Base-by-base conservation (phyloP, 768 basidiomycete genomes). In the Pleurotus eryngii region DNA sequence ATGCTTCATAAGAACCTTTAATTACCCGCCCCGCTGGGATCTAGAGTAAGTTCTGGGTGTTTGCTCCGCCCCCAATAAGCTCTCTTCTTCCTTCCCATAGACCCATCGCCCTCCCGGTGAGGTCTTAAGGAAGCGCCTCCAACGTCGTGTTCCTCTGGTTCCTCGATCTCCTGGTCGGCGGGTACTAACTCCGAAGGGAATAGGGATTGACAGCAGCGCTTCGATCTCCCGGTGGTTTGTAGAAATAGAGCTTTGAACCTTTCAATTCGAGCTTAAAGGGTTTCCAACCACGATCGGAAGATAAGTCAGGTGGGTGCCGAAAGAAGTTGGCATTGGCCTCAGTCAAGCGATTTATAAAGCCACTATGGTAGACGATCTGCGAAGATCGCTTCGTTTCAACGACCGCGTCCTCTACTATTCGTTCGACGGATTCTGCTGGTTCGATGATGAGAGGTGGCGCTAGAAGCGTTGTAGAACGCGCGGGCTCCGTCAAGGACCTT, bases 201-300 rank as follows among this genome's bases (percentile, higher is more conserved):
- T 22, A 93, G 72, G 6, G 87, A 85, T 86, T 89, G 53, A 93
- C 77, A 0, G 77, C 86, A 1, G 75, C 72, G 20, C 70, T 74
- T 56, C 85, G 76, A 61, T 95, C 92, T 26, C 79, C 76, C 0
- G 92, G 90, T 0, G 90, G 84, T 64, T 95, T 95, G 68, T 90
- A 93, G 65, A 95, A 89, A 68, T 89, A 87, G 49, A 95, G 64
- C 68, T 95, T 95, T 11, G 87, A 83, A 5, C 92, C 93, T 65
- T 90, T 88, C 24, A 95, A 73, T 62, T 92, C 87, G 46, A 88
- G 78, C 68, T 94, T 93, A 75, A 82, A 91, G 4, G 90, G 83
- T 67, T 94, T 95, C 93, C 93, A 95, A 0, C 84, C 84, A 62
- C 92, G 92, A 61, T 64, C 70, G 9, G 35, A 43, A 11, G 57